These are phyloP conservation scores for Caloboletus inedulis DNA, from an alignment of 1,284 basidiomycete species.

Conservation along the genomic window DNA sequence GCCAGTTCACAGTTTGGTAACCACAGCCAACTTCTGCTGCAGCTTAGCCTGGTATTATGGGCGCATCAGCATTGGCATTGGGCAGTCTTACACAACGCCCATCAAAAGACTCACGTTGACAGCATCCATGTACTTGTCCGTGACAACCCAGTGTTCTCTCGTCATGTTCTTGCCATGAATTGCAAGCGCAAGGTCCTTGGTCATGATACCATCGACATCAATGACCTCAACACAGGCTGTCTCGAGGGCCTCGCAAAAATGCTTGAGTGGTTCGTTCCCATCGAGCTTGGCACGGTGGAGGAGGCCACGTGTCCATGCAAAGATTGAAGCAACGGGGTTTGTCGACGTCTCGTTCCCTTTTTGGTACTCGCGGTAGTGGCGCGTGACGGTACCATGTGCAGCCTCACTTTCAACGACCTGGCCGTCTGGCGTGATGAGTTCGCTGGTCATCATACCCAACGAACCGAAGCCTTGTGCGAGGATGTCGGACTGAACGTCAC, in stretches of 20 bases:
- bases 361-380: conserved; percentile 97
- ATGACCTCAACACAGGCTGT: conserved; percentile 89
- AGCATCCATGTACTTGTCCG: conserved; percentile 87
- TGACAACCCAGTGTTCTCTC: conserved; percentile 92
- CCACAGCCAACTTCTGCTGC: conserved; percentile 47
- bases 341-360: conserved; percentile 96
- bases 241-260: conserved; percentile 85
- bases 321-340: conserved; percentile 98
- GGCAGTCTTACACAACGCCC: not conserved
- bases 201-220: conserved; percentile 89
- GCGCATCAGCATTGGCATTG: conserved; percentile 13
- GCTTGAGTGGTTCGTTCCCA: conserved; percentile 69
- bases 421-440: conserved; percentile 95
- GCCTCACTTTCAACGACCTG: conserved; percentile 90
- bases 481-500: conserved; percentile 90
- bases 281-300: conserved; percentile 94
- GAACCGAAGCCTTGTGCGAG: conserved; percentile 93
- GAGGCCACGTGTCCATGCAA: conserved; percentile 96
- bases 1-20: conserved; percentile 18
- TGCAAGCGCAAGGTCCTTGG: conserved; percentile 93
- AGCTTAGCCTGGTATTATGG: conserved; percentile 46
- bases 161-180: conserved; percentile 93
- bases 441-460: conserved; percentile 97
- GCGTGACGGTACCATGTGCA: conserved; percentile 93
- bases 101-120: conserved; percentile 60